These are phyloP conservation scores for Arthrinium puccinioides DNA, from an alignment of 2,329 filamentous ascomycete species.

Conservation along the genomic window DNA sequence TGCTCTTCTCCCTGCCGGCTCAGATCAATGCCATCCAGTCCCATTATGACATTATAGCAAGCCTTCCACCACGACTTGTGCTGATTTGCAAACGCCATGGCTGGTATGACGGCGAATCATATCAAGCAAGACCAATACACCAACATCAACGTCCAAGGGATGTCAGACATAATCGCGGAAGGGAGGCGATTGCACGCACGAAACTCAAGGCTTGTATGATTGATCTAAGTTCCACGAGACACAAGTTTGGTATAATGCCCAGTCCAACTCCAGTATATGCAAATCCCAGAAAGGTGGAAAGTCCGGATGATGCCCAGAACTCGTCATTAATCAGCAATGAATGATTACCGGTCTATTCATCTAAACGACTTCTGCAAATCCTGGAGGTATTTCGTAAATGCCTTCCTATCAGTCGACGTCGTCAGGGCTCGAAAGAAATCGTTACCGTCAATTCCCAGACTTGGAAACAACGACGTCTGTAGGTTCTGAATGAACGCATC, in stretches of 20 bases:
- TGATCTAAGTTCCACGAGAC: neutral
- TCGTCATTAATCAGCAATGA: neutral
- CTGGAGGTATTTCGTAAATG: slow-evolving; percentile 58
- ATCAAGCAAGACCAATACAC: too few species aligned
- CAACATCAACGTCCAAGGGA: too few species aligned
- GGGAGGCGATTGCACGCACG: too few species aligned
- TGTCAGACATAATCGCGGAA: too few species aligned
- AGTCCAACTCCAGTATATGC: slow-evolving; percentile 2
- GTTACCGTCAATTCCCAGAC: slow-evolving; percentile 54
- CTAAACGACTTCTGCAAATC: slow-evolving; percentile 27
- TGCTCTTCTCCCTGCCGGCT: too few species aligned
- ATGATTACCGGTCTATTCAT: neutral
- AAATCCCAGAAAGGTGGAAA: slow-evolving; percentile 2
- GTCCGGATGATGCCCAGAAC: neutral
- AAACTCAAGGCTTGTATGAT: too few species aligned
- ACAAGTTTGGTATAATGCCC: slow-evolving; percentile 4
- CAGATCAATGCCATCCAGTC: too few species aligned
- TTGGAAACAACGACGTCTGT: slow-evolving; percentile 55
- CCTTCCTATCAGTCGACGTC: slow-evolving; percentile 51
- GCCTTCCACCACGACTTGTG: too few species aligned
- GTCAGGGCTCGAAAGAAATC: slow-evolving; percentile 54
- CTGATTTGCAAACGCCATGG: too few species aligned
- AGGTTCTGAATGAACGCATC: slow-evolving; percentile 68
- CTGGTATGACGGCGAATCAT: too few species aligned
- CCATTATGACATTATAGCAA: too few species aligned